A percentile compares a stretch with the other conserved stretches of the same genome.
phyloP scores from a whole-genome alignment of 2,329 filamentous ascomycete species.

The Fusarium veterinarium region DNA sequence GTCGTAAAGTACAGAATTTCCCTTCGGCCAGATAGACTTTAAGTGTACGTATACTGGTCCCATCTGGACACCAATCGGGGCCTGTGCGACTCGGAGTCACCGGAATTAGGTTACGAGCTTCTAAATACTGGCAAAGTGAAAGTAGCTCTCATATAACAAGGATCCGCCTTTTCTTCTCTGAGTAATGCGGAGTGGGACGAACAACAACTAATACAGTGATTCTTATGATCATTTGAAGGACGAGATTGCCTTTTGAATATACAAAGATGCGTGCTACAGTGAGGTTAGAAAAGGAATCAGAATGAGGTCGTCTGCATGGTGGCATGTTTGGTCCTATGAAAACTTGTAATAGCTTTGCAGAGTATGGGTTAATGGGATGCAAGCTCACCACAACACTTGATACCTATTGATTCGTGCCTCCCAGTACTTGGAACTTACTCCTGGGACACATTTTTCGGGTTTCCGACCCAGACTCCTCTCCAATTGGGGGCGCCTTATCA shows the following conservation, averaged over 20 bases:
- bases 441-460: no score
- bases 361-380: no score
- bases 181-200: no score
- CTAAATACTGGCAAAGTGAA: not conserved
- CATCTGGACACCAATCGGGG: not conserved
- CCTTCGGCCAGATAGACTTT: not conserved
- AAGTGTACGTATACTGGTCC: fast-evolving
- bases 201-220: no score
- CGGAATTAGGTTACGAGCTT: not conserved
- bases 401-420: no score
- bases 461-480: not conserved
- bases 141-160: not conserved
- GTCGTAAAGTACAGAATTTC: not conserved
- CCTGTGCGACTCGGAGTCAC: not conserved
- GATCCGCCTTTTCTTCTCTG: not conserved
- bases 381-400: no score
- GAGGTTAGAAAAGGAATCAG: not conserved
- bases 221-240: no score
- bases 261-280: not conserved
- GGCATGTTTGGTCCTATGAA: not conserved
- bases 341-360: not conserved
- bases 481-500: not conserved
- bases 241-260: not conserved
- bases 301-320: not conserved
- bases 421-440: no score